A percentile compares a stretch with the other conserved stretches of the same genome.
These are phyloP conservation scores for Saccharomycopsis crataegensis DNA, from an alignment of 1,139 yeast genomes.

Conservation along the genomic window DNA sequence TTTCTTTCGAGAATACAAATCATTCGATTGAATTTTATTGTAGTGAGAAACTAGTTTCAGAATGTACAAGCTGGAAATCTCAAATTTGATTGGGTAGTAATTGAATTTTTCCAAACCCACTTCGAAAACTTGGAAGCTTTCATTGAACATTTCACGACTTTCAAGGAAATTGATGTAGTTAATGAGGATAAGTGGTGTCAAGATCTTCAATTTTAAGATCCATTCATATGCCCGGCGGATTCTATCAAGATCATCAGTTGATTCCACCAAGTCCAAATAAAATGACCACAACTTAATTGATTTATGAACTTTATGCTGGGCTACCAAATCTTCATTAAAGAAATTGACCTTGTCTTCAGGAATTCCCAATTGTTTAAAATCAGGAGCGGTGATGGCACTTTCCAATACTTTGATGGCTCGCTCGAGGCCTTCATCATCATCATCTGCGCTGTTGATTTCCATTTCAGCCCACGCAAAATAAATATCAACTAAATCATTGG, in stretches of 20 bases:
- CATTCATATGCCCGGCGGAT: slow-evolving; percentile 49
- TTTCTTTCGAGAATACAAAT: slow-evolving; percentile 21
- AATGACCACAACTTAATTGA: slow-evolving; percentile 64
- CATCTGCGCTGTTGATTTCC: slow-evolving; percentile 33
- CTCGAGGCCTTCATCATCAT: slow-evolving; percentile 31
- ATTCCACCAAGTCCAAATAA: slow-evolving; percentile 68
- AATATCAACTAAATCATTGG: slow-evolving; percentile 59
- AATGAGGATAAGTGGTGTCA: slow-evolving; percentile 61
- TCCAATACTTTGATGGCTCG: slow-evolving; percentile 49
- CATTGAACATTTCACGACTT: slow-evolving; percentile 39
- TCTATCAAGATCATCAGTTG: slow-evolving; percentile 40
- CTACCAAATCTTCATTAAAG: slow-evolving; percentile 39
- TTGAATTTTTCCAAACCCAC: slow-evolving; percentile 54
- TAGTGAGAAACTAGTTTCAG: slow-evolving; percentile 39
- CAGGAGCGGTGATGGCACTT: slow-evolving; percentile 42
- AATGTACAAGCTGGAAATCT: slow-evolving; percentile 68
- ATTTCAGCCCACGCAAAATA: slow-evolving; percentile 73
- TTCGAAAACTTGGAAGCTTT: slow-evolving; percentile 60
- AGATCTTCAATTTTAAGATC: slow-evolving; percentile 53
- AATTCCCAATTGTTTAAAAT: slow-evolving; percentile 20
- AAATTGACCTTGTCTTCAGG: slow-evolving; percentile 28
- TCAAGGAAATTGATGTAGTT: slow-evolving; percentile 61
- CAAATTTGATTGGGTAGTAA: slow-evolving; percentile 51
- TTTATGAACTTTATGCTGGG: slow-evolving; percentile 54
- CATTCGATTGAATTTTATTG: slow-evolving; percentile 16